Base-by-base conservation (phyloP, 371 early-diverging fungal species). In the Mucor irregularis region DNA sequence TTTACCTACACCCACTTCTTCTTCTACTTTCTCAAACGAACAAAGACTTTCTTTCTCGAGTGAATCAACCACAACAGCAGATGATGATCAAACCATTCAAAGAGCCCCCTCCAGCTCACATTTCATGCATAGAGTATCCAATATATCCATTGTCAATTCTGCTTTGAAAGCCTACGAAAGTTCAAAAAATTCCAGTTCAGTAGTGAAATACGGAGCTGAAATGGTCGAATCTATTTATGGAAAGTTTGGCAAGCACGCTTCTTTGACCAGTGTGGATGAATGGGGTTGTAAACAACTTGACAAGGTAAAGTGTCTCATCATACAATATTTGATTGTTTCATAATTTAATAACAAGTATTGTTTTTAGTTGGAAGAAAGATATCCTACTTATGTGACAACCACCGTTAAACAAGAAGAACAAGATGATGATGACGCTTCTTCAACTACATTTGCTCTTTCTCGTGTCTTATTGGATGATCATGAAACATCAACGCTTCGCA, bases 81-180 rank as follows among this genome's bases (percentile, higher is more conserved):
- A 61, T 2, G 73, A 73, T 19, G 64, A 66, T 40, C 39, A 53
- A 16, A 22, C 44, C 42, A n/a, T 29, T n/a, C 9, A 56, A 48
- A 37, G 54, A 58, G 24, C 42, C 50, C n/a, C 48, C 26, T 24
- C 5, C 21, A 14, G 5, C 54, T 24, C 75, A n/a, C n/a, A 80
- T 57, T 90, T 92, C 39, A 84, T 93, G 48, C 71, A 78, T 49
- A 81, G 93, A 21, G 87, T 93, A 45, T 83, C 91, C 54, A 86
- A 80, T 57, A 79, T 91, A n/a, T 91, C 92, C 0, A 34, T 94
- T 9, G 90, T 95, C 33, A 89, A 86, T 60, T 81, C 85, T 6
- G 86, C 91, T 4, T 52, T 93, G n/a, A 77, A 74, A 17, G 87
- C 83, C 3, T 94, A 93, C 59, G 90, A 89, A 56, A 79, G 80